Evolutionary conservation across 2,329 filamentous ascomycete species (phyloP), one percentile per base, ranked within the genome.

Genomic region (Sordariomycetes sp.): DNA sequence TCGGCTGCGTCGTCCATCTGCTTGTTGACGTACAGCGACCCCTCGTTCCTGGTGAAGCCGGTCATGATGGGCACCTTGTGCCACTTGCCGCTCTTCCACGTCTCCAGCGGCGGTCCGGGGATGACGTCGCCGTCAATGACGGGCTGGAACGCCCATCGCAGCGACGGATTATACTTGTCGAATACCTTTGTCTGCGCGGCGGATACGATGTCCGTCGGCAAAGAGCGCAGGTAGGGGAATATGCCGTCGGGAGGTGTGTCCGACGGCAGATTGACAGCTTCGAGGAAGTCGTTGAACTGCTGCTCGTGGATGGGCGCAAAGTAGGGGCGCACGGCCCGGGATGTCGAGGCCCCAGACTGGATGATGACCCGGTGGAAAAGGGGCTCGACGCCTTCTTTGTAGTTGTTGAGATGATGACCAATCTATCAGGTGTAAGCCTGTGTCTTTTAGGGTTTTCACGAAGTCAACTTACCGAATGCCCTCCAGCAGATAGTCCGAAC

Each of bases 31-130:
- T 84, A 86, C 21, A 69, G 55, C 1, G 75, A 68, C 4, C 80
- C 81, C 51, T 86, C 81, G 44, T 85, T 79, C 25, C 72, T 71
- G 46, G 77, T 78, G 57, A 77, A 85, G 3, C 81, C 81, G 0
- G 79, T 83, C 38, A 86, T 58, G 26, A 85, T 70, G 1, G 49
- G 49, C 0, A 52, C 39, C 17, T 47, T 49, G 35, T 49, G 48
- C 48, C 48, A 50, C 21, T 42, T 43, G 9, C 42, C 49, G 11
- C 37, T 28, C 16, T 39, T 35, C 76, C 75, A 82, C 8, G 68
- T 66, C 16, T 68, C 61, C 3, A 81, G 60, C 2, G 80, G 79
- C 2, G 70, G 60, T 7, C 67, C 61, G 2, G 66, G 61, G 33
- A 85, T 75, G 8, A 80, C 55, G 2, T 72, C 66, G 3, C 55